Evolutionary conservation across 352 stramenopile species (phyloP).

Genomic region (Vaucheria bursata): DNA sequence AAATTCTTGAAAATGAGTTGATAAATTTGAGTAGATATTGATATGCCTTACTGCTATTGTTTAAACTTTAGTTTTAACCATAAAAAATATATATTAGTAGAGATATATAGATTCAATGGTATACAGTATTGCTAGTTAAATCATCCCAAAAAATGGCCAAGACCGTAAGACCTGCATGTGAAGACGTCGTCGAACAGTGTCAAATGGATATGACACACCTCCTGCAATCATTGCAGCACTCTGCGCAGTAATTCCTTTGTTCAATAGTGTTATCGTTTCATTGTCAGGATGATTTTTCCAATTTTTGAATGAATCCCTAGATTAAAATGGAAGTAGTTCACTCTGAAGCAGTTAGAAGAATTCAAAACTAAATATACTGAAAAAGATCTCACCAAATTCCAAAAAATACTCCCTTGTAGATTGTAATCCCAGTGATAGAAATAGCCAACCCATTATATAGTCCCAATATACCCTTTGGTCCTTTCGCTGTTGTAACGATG

Average conservation of each 20-base stretch:
- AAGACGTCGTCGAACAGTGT: slow-evolving; percentile 71
- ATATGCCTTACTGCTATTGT: too few relatives aligned
- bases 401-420: slow-evolving; percentile 96
- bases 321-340: too few relatives aligned
- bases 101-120: slow-evolving; percentile 95
- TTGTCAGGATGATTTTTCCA: too few relatives aligned
- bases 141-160: slow-evolving; percentile 78
- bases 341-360: too few relatives aligned
- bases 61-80: too few relatives aligned
- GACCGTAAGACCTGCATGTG: slow-evolving; percentile 73
- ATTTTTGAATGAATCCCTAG: too few relatives aligned
- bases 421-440: slow-evolving; percentile 91
- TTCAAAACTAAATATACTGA: too few relatives aligned
- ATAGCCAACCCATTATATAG: slow-evolving; percentile 97
- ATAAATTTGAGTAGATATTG: too few relatives aligned
- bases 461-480: slow-evolving; percentile 60
- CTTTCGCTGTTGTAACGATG: slow-evolving; percentile 71
- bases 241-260: slow-evolving; percentile 55
- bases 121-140: slow-evolving; percentile 90
- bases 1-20: too few relatives aligned
- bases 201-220: slow-evolving; percentile 69
- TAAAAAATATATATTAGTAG: too few relatives aligned
- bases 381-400: slow-evolving; percentile 87
- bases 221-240: slow-evolving; percentile 59
- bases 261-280: too few relatives aligned